Evolutionary conservation across 768 basidiomycete species (phyloP).

Genomic region (Lepiota venenata): DNA sequence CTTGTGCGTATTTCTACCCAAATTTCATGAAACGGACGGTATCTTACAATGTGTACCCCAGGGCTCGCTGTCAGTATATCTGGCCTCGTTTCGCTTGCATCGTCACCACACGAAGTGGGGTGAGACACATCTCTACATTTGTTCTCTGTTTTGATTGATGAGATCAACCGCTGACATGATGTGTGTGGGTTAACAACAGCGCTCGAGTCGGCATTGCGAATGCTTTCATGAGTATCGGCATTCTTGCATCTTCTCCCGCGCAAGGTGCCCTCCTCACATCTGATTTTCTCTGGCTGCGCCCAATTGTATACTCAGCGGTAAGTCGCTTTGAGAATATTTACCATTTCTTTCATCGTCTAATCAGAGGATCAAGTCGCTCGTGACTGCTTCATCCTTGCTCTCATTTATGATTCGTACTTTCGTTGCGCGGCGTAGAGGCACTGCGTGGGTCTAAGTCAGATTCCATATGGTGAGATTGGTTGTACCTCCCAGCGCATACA

Average conservation of each 20-base stretch:
- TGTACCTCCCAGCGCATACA: no score
- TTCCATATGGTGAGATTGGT: neutral
- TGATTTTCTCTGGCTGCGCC: conserved; percentile 38
- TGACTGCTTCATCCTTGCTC: neutral
- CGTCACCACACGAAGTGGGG: conserved; percentile 32
- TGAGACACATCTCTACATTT: conserved; percentile 14
- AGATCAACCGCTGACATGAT: neutral
- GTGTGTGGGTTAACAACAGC: neutral
- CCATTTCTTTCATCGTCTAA: no score
- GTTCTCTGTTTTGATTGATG: neutral
- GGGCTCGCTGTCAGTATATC: conserved; percentile 33
- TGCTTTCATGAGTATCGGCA: conserved; percentile 7
- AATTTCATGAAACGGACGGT: no score
- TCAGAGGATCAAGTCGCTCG: neutral
- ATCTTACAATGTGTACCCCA: conserved; percentile 9
- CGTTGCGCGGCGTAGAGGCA: conserved; percentile 1
- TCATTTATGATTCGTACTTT: conserved; percentile 4
- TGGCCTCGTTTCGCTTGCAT: conserved; percentile 26
- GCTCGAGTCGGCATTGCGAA: conserved; percentile 9
- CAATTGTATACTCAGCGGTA: conserved; percentile 43
- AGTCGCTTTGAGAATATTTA: conserved; percentile 11
- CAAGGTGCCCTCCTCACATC: conserved; percentile 42
- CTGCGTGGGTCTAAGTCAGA: neutral
- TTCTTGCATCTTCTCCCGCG: conserved; percentile 1
- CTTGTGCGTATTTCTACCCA: conserved; percentile 27